Evolutionary conservation across 768 basidiomycete genomes (phyloP).

Genomic region (Hericium alpestre): DNA sequence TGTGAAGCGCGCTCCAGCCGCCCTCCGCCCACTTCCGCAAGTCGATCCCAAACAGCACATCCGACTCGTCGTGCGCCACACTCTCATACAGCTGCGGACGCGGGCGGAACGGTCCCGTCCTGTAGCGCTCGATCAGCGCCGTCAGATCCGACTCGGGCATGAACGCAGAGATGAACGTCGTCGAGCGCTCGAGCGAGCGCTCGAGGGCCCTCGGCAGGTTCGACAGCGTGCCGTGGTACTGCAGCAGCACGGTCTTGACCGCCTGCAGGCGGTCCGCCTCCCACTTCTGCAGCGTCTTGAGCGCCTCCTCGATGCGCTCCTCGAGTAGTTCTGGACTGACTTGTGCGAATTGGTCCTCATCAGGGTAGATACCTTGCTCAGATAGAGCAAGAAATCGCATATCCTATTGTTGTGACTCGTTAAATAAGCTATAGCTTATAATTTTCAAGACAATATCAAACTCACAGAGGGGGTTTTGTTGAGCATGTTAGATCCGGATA

Average conservation of each 20-base stretch:
- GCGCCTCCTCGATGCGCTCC: conserved; percentile 72
- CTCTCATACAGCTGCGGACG: conserved; percentile 79
- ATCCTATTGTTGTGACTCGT: too few relatives aligned
- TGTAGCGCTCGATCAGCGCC: conserved; percentile 83
- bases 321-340: conserved; percentile 35
- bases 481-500: too few relatives aligned
- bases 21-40: conserved; percentile 85
- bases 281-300: conserved; percentile 76
- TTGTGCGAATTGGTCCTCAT: too few relatives aligned
- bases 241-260: conserved; percentile 80
- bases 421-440: too few relatives aligned
- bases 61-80: conserved; percentile 69
- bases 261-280: conserved; percentile 75
- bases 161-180: conserved; percentile 70
- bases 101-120: conserved; percentile 89
- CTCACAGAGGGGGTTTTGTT: too few relatives aligned
- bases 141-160: conserved; percentile 81
- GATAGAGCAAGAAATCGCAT: too few relatives aligned
- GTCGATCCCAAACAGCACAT: conserved; percentile 88
- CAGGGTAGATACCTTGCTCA: too few relatives aligned
- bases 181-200: conserved; percentile 55
- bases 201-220: conserved; percentile 62
- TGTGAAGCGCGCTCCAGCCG: conserved; percentile 50
- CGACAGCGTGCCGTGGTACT: conserved; percentile 75
- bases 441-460: too few relatives aligned